phyloP scores from a whole-genome alignment of 371 early-diverging fungal genomes.

The Mortierella polycephala region DNA sequence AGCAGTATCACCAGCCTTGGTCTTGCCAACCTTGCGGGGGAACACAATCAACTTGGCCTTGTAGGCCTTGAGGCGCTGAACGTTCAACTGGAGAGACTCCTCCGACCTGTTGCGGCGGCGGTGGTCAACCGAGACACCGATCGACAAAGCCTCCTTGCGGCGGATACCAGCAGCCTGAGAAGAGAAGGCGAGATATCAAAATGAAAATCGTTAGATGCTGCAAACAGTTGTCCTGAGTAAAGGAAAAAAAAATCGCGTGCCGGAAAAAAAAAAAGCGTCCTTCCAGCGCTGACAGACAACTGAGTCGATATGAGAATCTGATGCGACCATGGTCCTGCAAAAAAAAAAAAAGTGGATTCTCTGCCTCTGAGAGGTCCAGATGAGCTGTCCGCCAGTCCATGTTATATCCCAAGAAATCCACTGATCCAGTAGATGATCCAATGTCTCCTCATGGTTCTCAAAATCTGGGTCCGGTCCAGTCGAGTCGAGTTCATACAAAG shows the following conservation, averaged over 20 bases:
- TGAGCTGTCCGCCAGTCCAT: too few species aligned
- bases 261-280: too few species aligned
- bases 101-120: conserved; percentile 98
- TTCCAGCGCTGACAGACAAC: too few species aligned
- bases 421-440: too few species aligned
- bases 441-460: too few species aligned
- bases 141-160: conserved; percentile 94
- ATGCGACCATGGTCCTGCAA: too few species aligned
- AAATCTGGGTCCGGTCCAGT: too few species aligned
- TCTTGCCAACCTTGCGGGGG: conserved; percentile 84
- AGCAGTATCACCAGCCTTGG: conserved; percentile 83
- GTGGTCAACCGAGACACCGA: conserved; percentile 99
- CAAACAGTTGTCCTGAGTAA: background rate
- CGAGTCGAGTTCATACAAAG: too few species aligned
- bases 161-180: conserved; percentile 91
- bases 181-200: background rate
- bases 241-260: conserved; percentile 2
- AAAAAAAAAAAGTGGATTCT: too few species aligned
- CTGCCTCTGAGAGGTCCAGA: too few species aligned
- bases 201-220: background rate
- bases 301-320: too few species aligned
- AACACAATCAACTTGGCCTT: conserved; percentile 66
- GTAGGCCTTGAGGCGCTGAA: conserved; percentile 97
- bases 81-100: conserved; percentile 96
- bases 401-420: too few species aligned